Percentiles rank a stretch among this genome's conserved stretches.
These are phyloP conservation scores for Chenopodium berlandieri DNA, from an alignment of 148 eudicot genomes.

Conservation along the genomic window DNA sequence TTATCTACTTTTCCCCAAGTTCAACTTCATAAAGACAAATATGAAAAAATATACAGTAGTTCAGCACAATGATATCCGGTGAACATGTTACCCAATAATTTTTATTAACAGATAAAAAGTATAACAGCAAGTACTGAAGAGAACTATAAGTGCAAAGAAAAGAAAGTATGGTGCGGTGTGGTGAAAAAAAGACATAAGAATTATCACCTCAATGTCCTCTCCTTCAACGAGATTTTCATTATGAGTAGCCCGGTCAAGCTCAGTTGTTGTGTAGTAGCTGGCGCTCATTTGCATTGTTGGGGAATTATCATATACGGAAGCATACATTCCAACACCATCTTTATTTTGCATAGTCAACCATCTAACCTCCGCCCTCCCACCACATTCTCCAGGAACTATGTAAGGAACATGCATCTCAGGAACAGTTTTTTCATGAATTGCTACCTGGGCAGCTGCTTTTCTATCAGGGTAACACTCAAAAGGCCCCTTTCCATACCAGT, in stretches of 20 bases:
- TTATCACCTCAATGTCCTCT: slow-evolving; percentile 69
- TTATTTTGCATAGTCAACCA: slow-evolving; percentile 76
- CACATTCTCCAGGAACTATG: slow-evolving; percentile 85
- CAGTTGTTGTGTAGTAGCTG: slow-evolving; percentile 73
- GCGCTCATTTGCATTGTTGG: slow-evolving; percentile 96
- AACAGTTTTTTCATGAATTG: slow-evolving; percentile 61
- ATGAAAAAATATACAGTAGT: too few species aligned
- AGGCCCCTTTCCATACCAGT: slow-evolving; percentile 94
- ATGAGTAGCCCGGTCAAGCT: slow-evolving; percentile 84
- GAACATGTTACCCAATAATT: not conserved
- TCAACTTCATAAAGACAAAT: too few species aligned
- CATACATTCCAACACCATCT: slow-evolving; percentile 67
- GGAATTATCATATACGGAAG: slow-evolving; percentile 62
- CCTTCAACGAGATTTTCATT: slow-evolving; percentile 71
- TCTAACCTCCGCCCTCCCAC: slow-evolving; percentile 92
- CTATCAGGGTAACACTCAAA: slow-evolving; percentile 97
- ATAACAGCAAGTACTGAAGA: not conserved
- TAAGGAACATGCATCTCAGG: slow-evolving; percentile 91
- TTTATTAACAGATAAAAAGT: not conserved
- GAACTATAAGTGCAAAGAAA: not conserved
- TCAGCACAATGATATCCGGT: not conserved
- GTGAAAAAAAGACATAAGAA: not conserved
- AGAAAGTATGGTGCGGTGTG: not conserved
- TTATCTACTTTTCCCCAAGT: too few species aligned
- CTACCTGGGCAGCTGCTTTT: slow-evolving; percentile 83